Evolutionary conservation across 805 yeast species (phyloP), one percentile per base, ranked within the genome.

Genomic region (Tetrapisispora iriomotensis): DNA sequence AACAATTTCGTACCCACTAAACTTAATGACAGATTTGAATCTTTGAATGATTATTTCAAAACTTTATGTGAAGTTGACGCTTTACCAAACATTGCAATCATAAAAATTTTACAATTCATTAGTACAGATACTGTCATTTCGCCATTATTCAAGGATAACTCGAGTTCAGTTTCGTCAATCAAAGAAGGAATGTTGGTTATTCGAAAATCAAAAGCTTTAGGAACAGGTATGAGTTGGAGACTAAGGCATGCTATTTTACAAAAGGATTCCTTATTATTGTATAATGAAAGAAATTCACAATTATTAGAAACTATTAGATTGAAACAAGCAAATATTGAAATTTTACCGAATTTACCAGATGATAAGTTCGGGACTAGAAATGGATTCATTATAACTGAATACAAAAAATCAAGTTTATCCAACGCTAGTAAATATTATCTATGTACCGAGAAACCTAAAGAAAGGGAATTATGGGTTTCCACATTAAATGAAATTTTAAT

Each of bases 391-490:
- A 49, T 70, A 8, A 49, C 51, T 44, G 75, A 70, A 48, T 63
- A 60, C 25, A 65, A 65, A 44, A 66, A 67, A 43, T 46, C 57
- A 27, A 67, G 66, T 22, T 39, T 64, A 46, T 57, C 64, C 1
- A 48, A 54, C 27, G 43, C 51, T 22, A 72, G 74, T 1, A 77
- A 70, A 46, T 84, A 80, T 50, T 70, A 74, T 37, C 71, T 86
- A 38, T 84, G 94, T 58, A 81, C 92, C 2, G 94, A 87, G 55
- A 76, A 81, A 8, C 81, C 81, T 33, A 71, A 67, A 21, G 95
- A 86, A 52, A 70, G 90, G 41, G 88, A 81, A 50, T 64, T 64
- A 8, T 83, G 94, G 92, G 73, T 82, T 8, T 68, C 72, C 14
- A 65, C 65, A 0, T 48, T 72, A 13, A 57, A 68, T 24, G 64